Evolutionary conservation across 176 grass and related monocot genomes (phyloP).

Genomic region (Phoenix roebelenii): DNA sequence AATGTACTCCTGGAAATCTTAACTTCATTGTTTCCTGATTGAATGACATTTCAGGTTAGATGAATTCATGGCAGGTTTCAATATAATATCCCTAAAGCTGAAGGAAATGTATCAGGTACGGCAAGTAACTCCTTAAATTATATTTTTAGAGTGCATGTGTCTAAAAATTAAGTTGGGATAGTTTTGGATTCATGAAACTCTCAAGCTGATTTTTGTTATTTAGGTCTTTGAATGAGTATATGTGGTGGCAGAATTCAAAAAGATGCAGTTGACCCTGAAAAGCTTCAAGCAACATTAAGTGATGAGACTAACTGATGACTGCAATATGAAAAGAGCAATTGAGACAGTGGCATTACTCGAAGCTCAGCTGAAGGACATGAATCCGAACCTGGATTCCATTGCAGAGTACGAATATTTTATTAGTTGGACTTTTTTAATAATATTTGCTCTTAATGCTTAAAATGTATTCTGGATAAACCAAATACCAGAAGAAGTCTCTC

Average conservation of each 20-base stretch:
- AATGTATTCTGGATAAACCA: slow-evolving; percentile 19
- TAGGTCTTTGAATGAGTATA: neutral
- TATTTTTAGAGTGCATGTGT: neutral
- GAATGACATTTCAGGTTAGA: slow-evolving; percentile 59
- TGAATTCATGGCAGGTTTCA: slow-evolving; percentile 97
- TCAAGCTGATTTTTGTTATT: neutral
- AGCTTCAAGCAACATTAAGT: slow-evolving; percentile 59
- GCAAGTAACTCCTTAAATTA: neutral
- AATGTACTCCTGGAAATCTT: neutral
- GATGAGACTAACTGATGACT: slow-evolving; percentile 49
- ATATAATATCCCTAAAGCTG: slow-evolving; percentile 87
- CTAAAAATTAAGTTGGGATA: slow-evolving; percentile 45
- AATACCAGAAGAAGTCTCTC: slow-evolving; percentile 57
- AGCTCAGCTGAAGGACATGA: slow-evolving; percentile 86
- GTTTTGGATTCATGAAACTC: slow-evolving; percentile 4
- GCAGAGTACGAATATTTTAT: slow-evolving; percentile 51
- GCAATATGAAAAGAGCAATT: slow-evolving; percentile 70
- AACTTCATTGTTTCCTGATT: no score
- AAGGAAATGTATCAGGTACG: slow-evolving; percentile 98
- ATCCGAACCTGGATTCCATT: slow-evolving; percentile 96
- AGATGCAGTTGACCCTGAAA: slow-evolving; percentile 80
- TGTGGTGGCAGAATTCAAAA: slow-evolving; percentile 62
- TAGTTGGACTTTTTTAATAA: slow-evolving; percentile 1
- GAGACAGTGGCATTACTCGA: slow-evolving; percentile 80
- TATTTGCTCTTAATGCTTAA: neutral